Evolutionary conservation across 192 early-diverging fungal genomes (phyloP).

Genomic region (Umbelopsis ramanniana): DNA sequence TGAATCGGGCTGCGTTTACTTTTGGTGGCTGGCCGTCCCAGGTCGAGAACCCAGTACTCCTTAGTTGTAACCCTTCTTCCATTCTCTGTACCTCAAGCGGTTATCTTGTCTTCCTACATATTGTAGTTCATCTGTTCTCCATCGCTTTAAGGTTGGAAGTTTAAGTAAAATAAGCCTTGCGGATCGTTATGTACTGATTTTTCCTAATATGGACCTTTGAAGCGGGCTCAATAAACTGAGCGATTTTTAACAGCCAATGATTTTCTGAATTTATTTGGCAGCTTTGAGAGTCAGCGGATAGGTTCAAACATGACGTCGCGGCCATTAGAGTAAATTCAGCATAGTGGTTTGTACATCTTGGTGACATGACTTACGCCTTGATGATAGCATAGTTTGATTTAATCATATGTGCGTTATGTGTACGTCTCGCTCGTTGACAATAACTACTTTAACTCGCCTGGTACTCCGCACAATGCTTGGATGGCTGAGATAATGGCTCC

Average conservation of each 20-base stretch:
- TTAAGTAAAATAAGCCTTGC: not conserved
- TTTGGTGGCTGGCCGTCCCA: not conserved
- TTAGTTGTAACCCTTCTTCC: not conserved
- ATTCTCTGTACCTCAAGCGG: not conserved
- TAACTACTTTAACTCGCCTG: too few relatives aligned
- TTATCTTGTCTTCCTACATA: not conserved
- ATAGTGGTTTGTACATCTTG: too few relatives aligned
- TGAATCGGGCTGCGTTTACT: constrained; percentile 3
- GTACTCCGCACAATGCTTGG: too few relatives aligned
- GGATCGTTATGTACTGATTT: not conserved
- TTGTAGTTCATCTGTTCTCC: too few relatives aligned
- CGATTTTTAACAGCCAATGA: constrained; percentile 18
- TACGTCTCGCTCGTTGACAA: too few relatives aligned
- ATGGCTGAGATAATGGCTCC: too few relatives aligned
- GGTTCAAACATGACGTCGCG: not conserved
- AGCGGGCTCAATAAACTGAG: not conserved
- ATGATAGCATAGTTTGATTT: not conserved
- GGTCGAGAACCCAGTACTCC: not conserved
- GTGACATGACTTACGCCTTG: not conserved
- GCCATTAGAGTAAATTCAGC: too few relatives aligned
- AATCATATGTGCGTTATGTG: too few relatives aligned
- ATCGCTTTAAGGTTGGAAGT: too few relatives aligned
- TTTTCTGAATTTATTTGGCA: not conserved
- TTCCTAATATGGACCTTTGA: not conserved
- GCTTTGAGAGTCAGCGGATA: not conserved